Evolutionary conservation across 106 monocot genomes (phyloP).

Genomic region (Acorus calamus): DNA sequence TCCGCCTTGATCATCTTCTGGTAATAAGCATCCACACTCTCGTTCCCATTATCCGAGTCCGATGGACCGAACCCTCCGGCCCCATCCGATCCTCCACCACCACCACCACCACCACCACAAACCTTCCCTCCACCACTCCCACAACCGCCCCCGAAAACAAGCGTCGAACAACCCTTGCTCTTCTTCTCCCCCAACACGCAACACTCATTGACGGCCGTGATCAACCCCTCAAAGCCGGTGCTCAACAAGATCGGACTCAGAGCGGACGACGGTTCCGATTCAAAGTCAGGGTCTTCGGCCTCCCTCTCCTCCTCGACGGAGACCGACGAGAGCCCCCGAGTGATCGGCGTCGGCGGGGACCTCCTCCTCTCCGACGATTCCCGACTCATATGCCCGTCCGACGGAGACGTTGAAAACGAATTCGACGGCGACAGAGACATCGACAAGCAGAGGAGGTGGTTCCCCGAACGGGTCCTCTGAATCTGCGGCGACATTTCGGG

Average conservation of each 20-base stretch:
- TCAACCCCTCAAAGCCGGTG: constrained; percentile 10
- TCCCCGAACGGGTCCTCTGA: not conserved
- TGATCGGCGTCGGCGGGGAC: too few species aligned
- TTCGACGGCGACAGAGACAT: not conserved
- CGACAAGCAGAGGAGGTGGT: not conserved
- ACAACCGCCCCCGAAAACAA: not conserved
- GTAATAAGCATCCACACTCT: constrained; percentile 9
- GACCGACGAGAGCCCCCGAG: not conserved
- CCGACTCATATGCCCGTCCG: not conserved
- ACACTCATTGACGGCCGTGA: not conserved
- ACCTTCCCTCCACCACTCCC: not conserved
- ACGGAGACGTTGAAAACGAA: too few species aligned
- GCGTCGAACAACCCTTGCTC: not conserved
- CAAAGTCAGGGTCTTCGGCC: not conserved
- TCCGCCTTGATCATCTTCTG: constrained; percentile 14
- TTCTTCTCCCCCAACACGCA: not conserved
- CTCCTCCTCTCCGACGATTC: not conserved
- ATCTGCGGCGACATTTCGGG: not conserved
- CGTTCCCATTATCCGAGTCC: not conserved
- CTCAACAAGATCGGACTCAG: constrained; percentile 2
- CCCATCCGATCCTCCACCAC: too few species aligned
- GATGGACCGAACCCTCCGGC: not conserved
- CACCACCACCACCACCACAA: not conserved
- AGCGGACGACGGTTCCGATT: not conserved
- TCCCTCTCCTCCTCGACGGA: not conserved